A percentile compares a stretch with the other conserved stretches of the same genome.
These are phyloP conservation scores for Calcarisporium arbuscula DNA, from an alignment of 2,329 filamentous ascomycete genomes.

Conservation along the genomic window DNA sequence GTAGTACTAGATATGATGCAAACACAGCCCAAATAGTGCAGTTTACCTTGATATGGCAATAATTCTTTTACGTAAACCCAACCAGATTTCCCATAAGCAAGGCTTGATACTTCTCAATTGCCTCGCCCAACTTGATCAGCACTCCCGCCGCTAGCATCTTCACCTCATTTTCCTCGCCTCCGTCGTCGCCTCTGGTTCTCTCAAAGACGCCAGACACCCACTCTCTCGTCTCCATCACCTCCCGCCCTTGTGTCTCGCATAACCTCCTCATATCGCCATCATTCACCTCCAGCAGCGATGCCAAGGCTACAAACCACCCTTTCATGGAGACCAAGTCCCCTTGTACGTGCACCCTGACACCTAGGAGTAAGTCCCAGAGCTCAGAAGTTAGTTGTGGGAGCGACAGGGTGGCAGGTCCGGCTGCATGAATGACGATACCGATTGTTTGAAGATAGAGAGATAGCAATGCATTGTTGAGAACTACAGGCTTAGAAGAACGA, in stretches of 20 bases:
- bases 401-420: conserved; percentile 70
- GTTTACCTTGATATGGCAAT: background rate
- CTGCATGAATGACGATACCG: conserved; percentile 72
- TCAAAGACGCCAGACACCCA: conserved; percentile 80
- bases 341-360: conserved; percentile 53
- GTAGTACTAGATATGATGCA: too few relatives aligned
- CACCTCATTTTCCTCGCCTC: conserved; percentile 68
- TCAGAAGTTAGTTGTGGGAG: conserved; percentile 78
- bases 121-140: conserved; percentile 70
- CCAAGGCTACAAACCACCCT: conserved; percentile 70
- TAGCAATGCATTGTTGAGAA: conserved; percentile 70
- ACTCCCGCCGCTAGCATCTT: conserved; percentile 74
- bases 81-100: conserved; percentile 67
- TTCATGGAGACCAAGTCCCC: conserved; percentile 63
- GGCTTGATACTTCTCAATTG: conserved; percentile 74
- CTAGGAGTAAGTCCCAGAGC: conserved; percentile 74
- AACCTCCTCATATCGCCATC: conserved; percentile 63
- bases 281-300: conserved; percentile 79
- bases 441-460: conserved; percentile 80
- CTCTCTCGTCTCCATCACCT: conserved; percentile 78
- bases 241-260: conserved; percentile 66
- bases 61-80: conserved; percentile 23
- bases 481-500: conserved; percentile 46
- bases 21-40: too few relatives aligned
- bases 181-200: conserved; percentile 41